A percentile compares a stretch with the other conserved stretches of the same genome.
phyloP scores from a whole-genome alignment of 2,329 filamentous ascomycete genomes.

The Venturia nashicola region DNA sequence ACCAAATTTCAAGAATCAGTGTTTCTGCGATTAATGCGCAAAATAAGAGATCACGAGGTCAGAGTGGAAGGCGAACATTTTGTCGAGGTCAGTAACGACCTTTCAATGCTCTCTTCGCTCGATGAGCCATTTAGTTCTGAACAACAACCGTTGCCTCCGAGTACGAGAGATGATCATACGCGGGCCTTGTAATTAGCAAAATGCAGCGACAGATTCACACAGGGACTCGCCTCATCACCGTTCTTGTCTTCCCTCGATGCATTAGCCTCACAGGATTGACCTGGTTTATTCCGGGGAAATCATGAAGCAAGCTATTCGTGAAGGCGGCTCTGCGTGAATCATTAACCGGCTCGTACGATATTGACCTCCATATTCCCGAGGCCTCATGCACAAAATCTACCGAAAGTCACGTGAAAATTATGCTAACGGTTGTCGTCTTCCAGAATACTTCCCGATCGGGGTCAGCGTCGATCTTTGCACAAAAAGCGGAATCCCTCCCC shows the following conservation, averaged over 20 bases:
- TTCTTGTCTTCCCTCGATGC: not conserved
- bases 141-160: not conserved
- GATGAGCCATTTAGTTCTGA: not conserved
- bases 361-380: not conserved
- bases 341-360: not conserved
- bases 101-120: not conserved
- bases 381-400: not conserved
- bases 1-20: constrained; percentile 68
- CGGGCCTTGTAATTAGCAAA: constrained; percentile 1
- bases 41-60: constrained; percentile 59
- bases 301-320: not conserved
- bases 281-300: not conserved
- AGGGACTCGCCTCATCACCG: not conserved
- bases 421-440: not conserved
- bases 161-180: not conserved
- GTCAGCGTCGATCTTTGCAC: not conserved
- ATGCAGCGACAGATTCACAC: not conserved
- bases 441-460: not conserved
- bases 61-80: constrained; percentile 59
- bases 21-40: constrained; percentile 66
- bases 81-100: constrained; percentile 35
- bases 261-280: not conserved
- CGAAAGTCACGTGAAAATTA: not conserved
- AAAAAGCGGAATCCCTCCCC: not conserved
- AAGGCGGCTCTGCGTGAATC: not conserved